Evolutionary conservation across 2,329 filamentous ascomycete genomes (phyloP).

Genomic region (Cadophora sp.): DNA sequence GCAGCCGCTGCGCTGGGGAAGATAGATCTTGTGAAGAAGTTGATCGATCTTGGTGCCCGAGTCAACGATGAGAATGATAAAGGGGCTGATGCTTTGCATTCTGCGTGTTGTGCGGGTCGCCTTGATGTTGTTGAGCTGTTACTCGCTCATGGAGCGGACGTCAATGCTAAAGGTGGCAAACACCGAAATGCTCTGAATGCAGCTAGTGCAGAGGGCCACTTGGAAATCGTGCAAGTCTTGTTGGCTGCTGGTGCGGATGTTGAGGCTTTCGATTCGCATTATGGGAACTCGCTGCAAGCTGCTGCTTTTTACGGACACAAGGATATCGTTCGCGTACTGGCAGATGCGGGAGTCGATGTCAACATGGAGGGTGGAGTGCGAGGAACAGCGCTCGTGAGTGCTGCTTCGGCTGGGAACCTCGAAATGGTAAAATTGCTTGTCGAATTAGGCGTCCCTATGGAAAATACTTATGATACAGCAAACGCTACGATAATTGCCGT

Average conservation of each 20-base stretch:
- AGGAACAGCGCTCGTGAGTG: constrained; percentile 14
- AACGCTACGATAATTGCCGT: constrained; percentile 8
- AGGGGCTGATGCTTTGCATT: constrained; percentile 14
- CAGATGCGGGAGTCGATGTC: constrained; percentile 16
- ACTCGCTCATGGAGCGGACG: constrained; percentile 1
- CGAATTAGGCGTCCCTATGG: neutral
- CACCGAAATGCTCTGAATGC: constrained; percentile 14
- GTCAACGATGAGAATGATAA: constrained; percentile 16
- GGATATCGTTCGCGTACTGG: constrained; percentile 4
- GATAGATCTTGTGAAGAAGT: constrained; percentile 12
- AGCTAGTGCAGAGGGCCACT: constrained; percentile 6
- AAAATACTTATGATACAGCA: constrained; percentile 2
- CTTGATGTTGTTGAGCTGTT: constrained; percentile 12
- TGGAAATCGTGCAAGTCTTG: constrained; percentile 10
- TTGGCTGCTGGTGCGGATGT: constrained; percentile 10
- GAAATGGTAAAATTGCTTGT: constrained; percentile 10
- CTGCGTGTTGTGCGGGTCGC: constrained; percentile 10
- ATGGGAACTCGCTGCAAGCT: constrained; percentile 12
- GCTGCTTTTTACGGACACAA: constrained; percentile 10
- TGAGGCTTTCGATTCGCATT: constrained; percentile 6
- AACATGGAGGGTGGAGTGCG: constrained; percentile 2
- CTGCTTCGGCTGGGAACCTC: neutral
- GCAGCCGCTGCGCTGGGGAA: constrained; percentile 7
- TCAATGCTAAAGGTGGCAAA: constrained; percentile 11
- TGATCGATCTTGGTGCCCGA: constrained; percentile 12